phyloP scores from a whole-genome alignment of 2,329 filamentous ascomycete genomes.

The Colletotrichum orchidophilum region DNA sequence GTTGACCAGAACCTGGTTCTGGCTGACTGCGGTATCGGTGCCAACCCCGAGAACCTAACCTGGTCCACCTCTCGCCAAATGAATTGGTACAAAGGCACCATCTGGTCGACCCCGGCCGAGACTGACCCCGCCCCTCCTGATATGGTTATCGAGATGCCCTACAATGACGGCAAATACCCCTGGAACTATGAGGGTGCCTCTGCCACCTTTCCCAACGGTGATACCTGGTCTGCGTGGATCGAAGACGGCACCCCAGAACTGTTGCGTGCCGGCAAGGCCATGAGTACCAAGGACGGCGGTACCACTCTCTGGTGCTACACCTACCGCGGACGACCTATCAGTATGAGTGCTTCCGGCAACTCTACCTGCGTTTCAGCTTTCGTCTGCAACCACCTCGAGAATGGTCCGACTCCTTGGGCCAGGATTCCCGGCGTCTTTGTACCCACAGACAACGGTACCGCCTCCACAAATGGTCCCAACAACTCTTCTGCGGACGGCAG shows the following conservation, averaged over 20 bases:
- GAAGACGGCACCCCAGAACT: constrained; percentile 52
- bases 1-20: constrained; percentile 50
- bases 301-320: constrained; percentile 52
- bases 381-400: constrained; percentile 49
- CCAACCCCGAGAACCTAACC: constrained; percentile 48
- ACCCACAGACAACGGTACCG: constrained; percentile 1
- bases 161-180: constrained; percentile 48
- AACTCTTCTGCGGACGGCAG: neutral
- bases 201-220: constrained; percentile 49
- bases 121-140: constrained; percentile 48
- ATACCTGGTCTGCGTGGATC: constrained; percentile 53
- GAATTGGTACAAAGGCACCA: constrained; percentile 52
- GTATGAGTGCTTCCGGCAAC: constrained; percentile 47
- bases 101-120: constrained; percentile 47
- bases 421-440: neutral
- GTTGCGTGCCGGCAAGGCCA: constrained; percentile 49
- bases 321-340: constrained; percentile 51
- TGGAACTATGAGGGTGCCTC: constrained; percentile 50
- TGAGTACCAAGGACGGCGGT: constrained; percentile 51
- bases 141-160: constrained; percentile 51
- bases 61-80: constrained; percentile 56
- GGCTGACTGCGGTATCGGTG: constrained; percentile 53
- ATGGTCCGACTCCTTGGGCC: constrained; percentile 30
- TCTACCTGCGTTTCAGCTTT: constrained; percentile 53
- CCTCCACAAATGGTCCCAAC: neutral